phyloP scores from a whole-genome alignment of 371 early-diverging fungal genomes.

The Syncephalastrum monosporum region DNA sequence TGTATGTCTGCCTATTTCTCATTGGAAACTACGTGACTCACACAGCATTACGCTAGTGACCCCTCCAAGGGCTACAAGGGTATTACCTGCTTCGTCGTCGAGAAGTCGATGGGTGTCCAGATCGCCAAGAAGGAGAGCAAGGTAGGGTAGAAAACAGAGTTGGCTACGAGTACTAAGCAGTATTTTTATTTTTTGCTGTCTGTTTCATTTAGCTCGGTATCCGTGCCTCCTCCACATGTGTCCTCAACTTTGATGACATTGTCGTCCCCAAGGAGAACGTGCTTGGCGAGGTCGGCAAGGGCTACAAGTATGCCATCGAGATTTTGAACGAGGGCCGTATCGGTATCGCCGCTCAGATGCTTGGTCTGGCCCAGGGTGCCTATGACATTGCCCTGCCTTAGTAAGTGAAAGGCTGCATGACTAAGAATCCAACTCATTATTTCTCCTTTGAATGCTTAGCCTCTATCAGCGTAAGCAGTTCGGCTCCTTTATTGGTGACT shows the following conservation, averaged over 20 bases:
- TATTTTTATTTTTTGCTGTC: not conserved
- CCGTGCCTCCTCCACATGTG: slow-evolving; percentile 94
- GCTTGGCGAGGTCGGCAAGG: slow-evolving; percentile 93
- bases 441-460: not conserved
- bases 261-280: slow-evolving; percentile 87
- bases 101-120: slow-evolving; percentile 92
- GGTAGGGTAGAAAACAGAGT: slow-evolving; percentile 28
- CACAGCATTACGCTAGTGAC: slow-evolving; percentile 46
- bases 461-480: slow-evolving; percentile 97
- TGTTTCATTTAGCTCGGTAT: slow-evolving; percentile 78
- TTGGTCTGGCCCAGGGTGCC: slow-evolving; percentile 95
- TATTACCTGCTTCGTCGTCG: slow-evolving; percentile 97
- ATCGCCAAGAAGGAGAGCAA: slow-evolving; percentile 97
- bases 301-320: slow-evolving; percentile 98
- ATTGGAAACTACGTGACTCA: not conserved
- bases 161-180: slow-evolving; percentile 23
- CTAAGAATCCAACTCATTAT: too few relatives aligned
- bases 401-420: too few relatives aligned
- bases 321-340: slow-evolving; percentile 98
- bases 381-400: slow-evolving; percentile 91
- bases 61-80: slow-evolving; percentile 96
- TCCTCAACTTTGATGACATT: slow-evolving; percentile 91
- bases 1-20: slow-evolving; percentile 32
- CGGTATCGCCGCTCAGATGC: slow-evolving; percentile 98
- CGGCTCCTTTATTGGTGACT: slow-evolving; percentile 79